These are phyloP conservation scores for Jimgerdemannia lactiflua DNA, from an alignment of 192 early-diverging fungal species.

Conservation along the genomic window DNA sequence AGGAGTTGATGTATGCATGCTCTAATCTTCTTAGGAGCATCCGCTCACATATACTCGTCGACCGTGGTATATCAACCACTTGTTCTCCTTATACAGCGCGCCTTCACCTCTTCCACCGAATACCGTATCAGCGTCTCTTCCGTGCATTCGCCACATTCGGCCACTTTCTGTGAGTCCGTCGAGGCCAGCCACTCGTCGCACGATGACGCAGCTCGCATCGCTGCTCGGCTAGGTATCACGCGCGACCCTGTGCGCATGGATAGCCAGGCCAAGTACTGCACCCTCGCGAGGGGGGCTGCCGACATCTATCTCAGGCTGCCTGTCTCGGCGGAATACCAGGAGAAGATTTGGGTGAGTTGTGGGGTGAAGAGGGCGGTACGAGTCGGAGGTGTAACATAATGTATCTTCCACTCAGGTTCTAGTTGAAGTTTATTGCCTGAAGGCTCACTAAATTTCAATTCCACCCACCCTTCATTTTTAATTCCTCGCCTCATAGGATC, in stretches of 20 bases:
- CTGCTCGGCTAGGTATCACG: constrained; percentile 76
- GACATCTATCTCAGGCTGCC: constrained; percentile 91
- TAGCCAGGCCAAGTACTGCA: constrained; percentile 96
- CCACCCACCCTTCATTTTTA: neutral
- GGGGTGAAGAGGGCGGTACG: neutral
- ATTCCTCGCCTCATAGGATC: constrained; percentile 60
- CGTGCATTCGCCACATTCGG: constrained; percentile 51
- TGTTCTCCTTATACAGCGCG: constrained; percentile 37
- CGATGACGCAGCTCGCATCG: constrained; percentile 73
- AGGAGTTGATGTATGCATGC: neutral
- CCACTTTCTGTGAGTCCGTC: constrained; percentile 93
- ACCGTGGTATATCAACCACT: neutral
- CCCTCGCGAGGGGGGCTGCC: constrained; percentile 89
- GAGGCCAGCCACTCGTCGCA: constrained; percentile 92
- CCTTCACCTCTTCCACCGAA: constrained; percentile 53
- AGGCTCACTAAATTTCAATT: neutral
- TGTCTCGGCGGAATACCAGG: constrained; percentile 74
- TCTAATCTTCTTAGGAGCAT: neutral
- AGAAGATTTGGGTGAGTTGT: constrained; percentile 92
- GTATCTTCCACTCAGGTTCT: too few relatives aligned
- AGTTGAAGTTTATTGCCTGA: neutral
- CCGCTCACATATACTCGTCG: neutral
- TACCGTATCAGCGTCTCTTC: constrained; percentile 58
- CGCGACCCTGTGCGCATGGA: constrained; percentile 88
- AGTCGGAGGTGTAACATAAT: neutral